Percentiles rank a stretch among this genome's conserved stretches.
These are phyloP conservation scores for Croton laevigatus DNA, from an alignment of 441 rosid genomes.

Conservation along the genomic window DNA sequence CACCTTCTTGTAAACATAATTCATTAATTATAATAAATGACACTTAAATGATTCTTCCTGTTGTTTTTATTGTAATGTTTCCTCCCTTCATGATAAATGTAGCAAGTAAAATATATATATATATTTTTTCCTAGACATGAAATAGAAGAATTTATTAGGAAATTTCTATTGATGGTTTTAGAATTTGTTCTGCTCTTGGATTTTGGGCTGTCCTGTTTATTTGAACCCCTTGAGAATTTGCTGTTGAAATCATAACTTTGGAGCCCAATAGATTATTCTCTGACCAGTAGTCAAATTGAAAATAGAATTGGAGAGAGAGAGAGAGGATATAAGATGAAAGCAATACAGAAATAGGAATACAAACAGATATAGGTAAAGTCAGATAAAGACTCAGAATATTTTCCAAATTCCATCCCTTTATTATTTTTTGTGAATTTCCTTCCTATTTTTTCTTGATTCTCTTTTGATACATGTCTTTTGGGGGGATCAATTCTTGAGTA, in stretches of 20 bases:
- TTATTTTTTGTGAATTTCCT: not conserved
- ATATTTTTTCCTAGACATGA: not conserved
- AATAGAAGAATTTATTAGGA: constrained; percentile 1
- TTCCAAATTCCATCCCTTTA: constrained; percentile 1
- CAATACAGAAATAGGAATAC: not conserved
- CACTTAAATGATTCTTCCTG: not conserved
- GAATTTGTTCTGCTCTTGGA: not conserved
- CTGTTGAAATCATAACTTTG: not conserved
- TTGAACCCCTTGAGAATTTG: not conserved
- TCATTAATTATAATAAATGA: not conserved
- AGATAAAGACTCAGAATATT: not conserved
- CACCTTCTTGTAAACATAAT: not conserved
- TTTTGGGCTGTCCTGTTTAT: not conserved
- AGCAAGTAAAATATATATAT: too few relatives aligned
- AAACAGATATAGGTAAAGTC: not conserved
- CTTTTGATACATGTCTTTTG: not conserved
- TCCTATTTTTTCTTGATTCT: not conserved
- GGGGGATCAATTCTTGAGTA: not conserved
- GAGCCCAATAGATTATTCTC: not conserved
- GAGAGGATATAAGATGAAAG: not conserved
- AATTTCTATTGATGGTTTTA: not conserved
- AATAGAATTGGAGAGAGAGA: not conserved
- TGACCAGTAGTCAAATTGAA: not conserved
- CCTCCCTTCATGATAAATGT: not conserved
- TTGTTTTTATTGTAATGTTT: not conserved